Percentiles rank a stretch among this genome's conserved stretches.
These are phyloP conservation scores for Apiotrichum domesticum DNA, from an alignment of 1,284 basidiomycete genomes.

Conservation along the genomic window DNA sequence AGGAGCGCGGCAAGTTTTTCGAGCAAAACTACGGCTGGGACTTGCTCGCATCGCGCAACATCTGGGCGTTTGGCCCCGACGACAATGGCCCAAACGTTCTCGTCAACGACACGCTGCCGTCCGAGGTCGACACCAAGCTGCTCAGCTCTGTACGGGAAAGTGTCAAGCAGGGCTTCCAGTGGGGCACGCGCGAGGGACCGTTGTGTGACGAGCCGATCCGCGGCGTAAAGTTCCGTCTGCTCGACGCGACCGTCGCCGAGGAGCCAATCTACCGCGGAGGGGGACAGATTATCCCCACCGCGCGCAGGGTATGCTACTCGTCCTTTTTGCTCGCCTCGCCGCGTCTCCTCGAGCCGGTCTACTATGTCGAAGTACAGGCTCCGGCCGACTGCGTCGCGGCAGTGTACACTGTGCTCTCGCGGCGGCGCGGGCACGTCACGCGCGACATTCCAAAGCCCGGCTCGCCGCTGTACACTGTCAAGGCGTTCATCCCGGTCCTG, in stretches of 20 bases:
- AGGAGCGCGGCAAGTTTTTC: conserved; percentile 89
- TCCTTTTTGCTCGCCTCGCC: conserved; percentile 95
- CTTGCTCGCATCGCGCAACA: conserved; percentile 88
- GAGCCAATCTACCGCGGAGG: conserved; percentile 97
- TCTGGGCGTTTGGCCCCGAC: conserved; percentile 99
- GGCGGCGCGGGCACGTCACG: conserved; percentile 94
- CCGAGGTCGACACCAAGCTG: conserved; percentile 90
- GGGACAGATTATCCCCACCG: conserved; percentile 92
- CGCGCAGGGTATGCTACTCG: conserved; percentile 96
- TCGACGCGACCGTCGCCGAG: conserved; percentile 83
- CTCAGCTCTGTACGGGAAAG: conserved; percentile 85
- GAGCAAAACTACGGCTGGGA: conserved; percentile 98
- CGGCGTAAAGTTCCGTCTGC: conserved; percentile 93
- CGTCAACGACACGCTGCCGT: conserved; percentile 92
- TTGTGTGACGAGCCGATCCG: conserved; percentile 98
- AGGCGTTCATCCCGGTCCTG: conserved; percentile 94
- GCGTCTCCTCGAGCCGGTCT: conserved; percentile 91
- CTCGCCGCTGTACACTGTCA: conserved; percentile 93
- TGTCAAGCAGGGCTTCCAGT: conserved; percentile 98
- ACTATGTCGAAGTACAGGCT: conserved; percentile 96
- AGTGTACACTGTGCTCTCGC: conserved; percentile 93
- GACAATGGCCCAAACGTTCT: conserved; percentile 89
- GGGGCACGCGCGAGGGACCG: conserved; percentile 95
- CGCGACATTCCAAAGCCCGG: conserved; percentile 96
- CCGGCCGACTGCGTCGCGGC: conserved; percentile 97